Evolutionary conservation across 176 grass and related monocot species (phyloP).

Genomic region (Rhynchospora tenuis): DNA sequence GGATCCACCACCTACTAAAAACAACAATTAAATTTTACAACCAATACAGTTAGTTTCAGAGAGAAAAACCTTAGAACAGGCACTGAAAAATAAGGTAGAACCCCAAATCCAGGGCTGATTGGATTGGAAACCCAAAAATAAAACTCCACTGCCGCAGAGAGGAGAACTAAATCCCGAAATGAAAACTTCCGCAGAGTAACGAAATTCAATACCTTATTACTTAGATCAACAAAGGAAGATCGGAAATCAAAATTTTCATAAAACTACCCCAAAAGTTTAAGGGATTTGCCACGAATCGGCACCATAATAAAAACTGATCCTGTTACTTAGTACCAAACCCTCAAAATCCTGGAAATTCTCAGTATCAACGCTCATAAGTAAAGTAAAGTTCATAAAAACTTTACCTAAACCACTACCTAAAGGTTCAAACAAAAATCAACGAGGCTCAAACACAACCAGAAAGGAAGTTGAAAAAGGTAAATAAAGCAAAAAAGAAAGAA

Average conservation of each 20-base stretch:
- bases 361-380: neutral
- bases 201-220: neutral
- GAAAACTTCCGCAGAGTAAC: neutral
- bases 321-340: neutral
- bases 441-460: constrained; percentile 1
- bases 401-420: neutral
- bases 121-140: neutral
- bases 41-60: neutral
- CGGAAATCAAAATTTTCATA: neutral
- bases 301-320: neutral
- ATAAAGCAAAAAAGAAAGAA: constrained; percentile 25
- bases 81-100: neutral
- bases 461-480: neutral
- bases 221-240: neutral
- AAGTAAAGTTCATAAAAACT: neutral
- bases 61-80: neutral
- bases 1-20: neutral
- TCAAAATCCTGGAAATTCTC: neutral
- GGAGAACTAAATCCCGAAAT: neutral
- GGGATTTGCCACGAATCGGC: constrained; percentile 15
- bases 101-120: neutral
- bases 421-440: neutral
- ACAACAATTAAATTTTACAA: neutral
- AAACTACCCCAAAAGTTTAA: neutral
- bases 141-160: neutral